Conservation (phyloP, 1,284 basidiomycete genomes). For the Cryptococcus wingfieldii region DNA sequence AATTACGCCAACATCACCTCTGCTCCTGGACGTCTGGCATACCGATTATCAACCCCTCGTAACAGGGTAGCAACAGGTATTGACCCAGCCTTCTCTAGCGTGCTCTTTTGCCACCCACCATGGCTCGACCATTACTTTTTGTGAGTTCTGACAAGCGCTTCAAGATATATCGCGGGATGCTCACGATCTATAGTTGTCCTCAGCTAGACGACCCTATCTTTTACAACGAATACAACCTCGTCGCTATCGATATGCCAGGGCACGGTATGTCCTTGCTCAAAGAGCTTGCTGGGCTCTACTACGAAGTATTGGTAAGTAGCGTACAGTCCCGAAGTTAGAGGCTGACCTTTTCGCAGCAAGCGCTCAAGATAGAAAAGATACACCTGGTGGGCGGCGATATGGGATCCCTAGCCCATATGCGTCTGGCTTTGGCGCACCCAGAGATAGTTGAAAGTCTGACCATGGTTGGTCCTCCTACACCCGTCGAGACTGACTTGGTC, state of each 20-base stretch:
- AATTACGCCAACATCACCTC: neutral
- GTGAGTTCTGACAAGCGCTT: constrained; percentile 4
- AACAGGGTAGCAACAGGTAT: constrained; percentile 1
- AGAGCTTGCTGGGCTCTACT: neutral
- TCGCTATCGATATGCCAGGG: constrained; percentile 25
- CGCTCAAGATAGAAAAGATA: neutral
- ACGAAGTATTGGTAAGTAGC: too few species aligned
- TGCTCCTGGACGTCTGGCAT: neutral
- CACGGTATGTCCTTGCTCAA: constrained; percentile 18
- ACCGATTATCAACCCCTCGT: constrained; percentile 12
- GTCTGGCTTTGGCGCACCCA: constrained; percentile 12
- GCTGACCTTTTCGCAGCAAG: neutral
- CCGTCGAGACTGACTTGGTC: too few species aligned
- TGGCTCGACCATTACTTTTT: constrained; percentile 20
- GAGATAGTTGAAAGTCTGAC: constrained; percentile 9
- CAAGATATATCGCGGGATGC: neutral
- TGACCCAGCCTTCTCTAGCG: constrained; percentile 10
- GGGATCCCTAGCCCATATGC: constrained; percentile 14
- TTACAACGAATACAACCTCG: constrained; percentile 23
- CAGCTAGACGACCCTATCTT: constrained; percentile 29
- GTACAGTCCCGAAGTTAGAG: too few species aligned
- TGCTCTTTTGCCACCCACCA: constrained; percentile 14
- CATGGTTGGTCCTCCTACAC: constrained; percentile 12
- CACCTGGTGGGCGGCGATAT: constrained; percentile 15
- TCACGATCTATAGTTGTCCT: constrained; percentile 21